Percentiles rank a stretch among this genome's conserved stretches.
Evolutionary conservation across 2,329 filamentous ascomycete genomes (phyloP).

Genomic region (Sordariomycetes sp.): DNA sequence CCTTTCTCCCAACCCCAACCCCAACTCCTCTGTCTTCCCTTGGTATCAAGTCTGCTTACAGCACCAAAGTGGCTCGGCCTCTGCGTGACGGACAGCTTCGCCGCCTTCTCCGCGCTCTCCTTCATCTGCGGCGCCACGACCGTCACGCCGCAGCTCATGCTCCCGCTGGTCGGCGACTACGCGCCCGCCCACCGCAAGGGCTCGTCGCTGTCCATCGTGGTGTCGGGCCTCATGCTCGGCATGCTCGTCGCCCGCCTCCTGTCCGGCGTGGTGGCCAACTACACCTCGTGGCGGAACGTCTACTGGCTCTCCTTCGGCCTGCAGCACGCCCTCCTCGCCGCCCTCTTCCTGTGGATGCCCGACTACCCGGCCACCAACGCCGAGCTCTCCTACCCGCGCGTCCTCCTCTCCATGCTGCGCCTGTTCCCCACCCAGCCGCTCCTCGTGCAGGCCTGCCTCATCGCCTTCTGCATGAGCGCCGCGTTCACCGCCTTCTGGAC

Average conservation of each 20-base stretch:
- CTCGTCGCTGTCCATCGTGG: conserved; percentile 61
- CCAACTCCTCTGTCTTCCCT: neutral
- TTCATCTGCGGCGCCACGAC: conserved; percentile 69
- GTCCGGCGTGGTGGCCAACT: conserved; percentile 65
- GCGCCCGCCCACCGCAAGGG: conserved; percentile 59
- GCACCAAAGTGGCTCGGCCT: conserved; percentile 52
- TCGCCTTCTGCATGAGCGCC: conserved; percentile 48
- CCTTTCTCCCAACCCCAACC: conserved; percentile 3
- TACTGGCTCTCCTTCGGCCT: conserved; percentile 69
- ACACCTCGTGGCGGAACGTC: conserved; percentile 62
- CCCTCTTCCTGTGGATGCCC: conserved; percentile 66
- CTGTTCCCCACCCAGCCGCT: conserved; percentile 57
- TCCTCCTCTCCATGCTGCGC: conserved; percentile 53
- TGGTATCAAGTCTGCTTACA: neutral
- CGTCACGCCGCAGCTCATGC: conserved; percentile 70
- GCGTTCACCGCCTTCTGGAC: conserved; percentile 45
- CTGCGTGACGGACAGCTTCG: conserved; percentile 56
- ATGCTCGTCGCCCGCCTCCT: conserved; percentile 67
- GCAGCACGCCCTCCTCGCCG: conserved; percentile 54
- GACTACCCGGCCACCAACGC: conserved; percentile 71
- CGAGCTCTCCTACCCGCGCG: conserved; percentile 49
- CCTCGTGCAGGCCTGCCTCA: conserved; percentile 58
- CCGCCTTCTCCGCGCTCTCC: conserved; percentile 56
- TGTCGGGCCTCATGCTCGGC: conserved; percentile 64
- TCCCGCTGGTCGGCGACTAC: conserved; percentile 70